A percentile compares a stretch with the other conserved stretches of the same genome.
These are phyloP conservation scores for Cryptococcus sp. DNA, from an alignment of 1,284 basidiomycete species.

Conservation along the genomic window DNA sequence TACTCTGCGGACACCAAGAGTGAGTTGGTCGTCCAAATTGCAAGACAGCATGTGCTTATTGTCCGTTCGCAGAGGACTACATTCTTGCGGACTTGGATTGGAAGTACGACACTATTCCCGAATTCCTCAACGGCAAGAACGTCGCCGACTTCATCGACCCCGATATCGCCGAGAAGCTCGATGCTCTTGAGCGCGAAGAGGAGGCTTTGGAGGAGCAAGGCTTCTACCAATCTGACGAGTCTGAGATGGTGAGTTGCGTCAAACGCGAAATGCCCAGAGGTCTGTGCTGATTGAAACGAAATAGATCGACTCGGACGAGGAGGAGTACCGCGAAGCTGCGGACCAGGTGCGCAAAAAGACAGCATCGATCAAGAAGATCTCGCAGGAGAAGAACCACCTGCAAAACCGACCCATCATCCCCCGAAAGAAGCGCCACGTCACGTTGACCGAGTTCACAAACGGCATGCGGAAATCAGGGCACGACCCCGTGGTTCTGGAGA, in stretches of 20 bases:
- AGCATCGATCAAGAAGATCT: conserved; percentile 67
- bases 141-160: conserved; percentile 98
- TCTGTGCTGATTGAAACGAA: conserved; percentile 10
- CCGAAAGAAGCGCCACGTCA: conserved; percentile 80
- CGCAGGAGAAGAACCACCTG: conserved; percentile 82
- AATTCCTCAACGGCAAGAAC: conserved; percentile 98
- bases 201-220: conserved; percentile 90
- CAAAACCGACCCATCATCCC: conserved; percentile 84
- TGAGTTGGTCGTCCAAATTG: conserved; percentile 52
- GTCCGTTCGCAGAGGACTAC: conserved; percentile 71
- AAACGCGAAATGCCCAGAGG: background rate
- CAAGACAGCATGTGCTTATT: conserved; percentile 5
- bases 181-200: conserved; percentile 96
- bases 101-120: conserved; percentile 95
- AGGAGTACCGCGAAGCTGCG: conserved; percentile 70
- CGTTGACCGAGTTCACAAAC: conserved; percentile 79
- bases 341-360: conserved; percentile 66
- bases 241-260: conserved; percentile 64
- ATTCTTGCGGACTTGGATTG: conserved; percentile 86
- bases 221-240: conserved; percentile 87
- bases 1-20: conserved; percentile 87
- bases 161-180: conserved; percentile 96
- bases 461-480: conserved; percentile 83
- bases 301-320: conserved; percentile 88
- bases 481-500: conserved; percentile 84